These are phyloP conservation scores for Mikania micrantha DNA, from an alignment of 129 eudicot genomes.

Conservation along the genomic window DNA sequence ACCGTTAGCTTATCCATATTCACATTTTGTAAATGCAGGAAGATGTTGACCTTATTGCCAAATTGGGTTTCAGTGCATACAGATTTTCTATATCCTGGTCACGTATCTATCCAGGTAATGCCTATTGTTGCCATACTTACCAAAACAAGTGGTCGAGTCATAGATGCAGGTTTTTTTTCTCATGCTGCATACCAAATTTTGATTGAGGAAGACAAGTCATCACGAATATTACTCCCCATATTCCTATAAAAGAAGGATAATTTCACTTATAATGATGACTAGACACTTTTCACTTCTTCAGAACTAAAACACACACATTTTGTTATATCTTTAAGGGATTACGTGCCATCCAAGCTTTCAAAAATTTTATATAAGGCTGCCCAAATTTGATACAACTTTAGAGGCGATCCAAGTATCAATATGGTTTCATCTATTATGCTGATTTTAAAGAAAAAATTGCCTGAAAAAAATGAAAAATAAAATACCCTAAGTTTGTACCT, in stretches of 20 bases:
- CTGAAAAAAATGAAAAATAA: not conserved
- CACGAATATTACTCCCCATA: not conserved
- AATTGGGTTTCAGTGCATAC: constrained; percentile 63
- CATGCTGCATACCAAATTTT: not conserved
- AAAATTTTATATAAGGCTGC: not conserved
- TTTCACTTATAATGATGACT: not conserved
- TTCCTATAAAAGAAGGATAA: not conserved
- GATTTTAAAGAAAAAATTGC: not conserved
- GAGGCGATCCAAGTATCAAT: not conserved
- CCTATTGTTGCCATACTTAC: not conserved
- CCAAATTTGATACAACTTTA: not conserved
- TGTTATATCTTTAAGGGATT: not conserved
- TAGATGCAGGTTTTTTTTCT: no score
- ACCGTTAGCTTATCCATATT: constrained; percentile 10
- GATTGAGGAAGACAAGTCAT: not conserved
- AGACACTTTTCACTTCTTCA: not conserved
- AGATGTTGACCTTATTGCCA: constrained; percentile 64
- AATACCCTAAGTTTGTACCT: not conserved
- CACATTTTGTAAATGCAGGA: constrained; percentile 45
- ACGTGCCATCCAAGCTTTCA: no score
- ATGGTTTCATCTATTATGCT: not conserved
- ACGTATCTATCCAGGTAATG: constrained; percentile 73
- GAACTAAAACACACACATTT: not conserved
- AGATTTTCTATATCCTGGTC: constrained; percentile 81
- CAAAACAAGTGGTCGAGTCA: constrained; percentile 11